phyloP scores from a whole-genome alignment of 371 early-diverging fungal genomes.

The Mucor plumbeus region DNA sequence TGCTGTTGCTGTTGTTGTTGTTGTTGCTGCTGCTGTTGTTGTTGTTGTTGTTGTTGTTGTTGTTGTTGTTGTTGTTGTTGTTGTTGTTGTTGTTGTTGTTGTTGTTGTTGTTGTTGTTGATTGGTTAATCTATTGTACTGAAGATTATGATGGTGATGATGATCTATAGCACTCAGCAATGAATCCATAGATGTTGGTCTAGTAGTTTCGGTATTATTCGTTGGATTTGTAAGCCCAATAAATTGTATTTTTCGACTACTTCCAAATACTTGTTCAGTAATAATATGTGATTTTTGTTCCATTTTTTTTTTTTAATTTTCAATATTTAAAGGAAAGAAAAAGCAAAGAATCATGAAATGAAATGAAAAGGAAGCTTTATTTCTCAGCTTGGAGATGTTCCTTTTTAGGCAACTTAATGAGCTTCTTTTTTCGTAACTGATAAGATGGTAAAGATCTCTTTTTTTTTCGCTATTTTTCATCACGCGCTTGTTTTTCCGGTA shows the following conservation, averaged over 20 bases:
- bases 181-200: slow-evolving; percentile 22
- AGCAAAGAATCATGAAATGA: slow-evolving; percentile 17
- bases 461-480: slow-evolving; percentile 18
- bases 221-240: slow-evolving; percentile 32
- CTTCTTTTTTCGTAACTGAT: slow-evolving; percentile 13
- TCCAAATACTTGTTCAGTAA: slow-evolving; percentile 50
- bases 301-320: slow-evolving; percentile 6
- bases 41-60: too few relatives aligned
- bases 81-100: too few relatives aligned
- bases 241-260: slow-evolving; percentile 49
- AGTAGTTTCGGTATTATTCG: background rate
- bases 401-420: slow-evolving; percentile 3
- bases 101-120: background rate
- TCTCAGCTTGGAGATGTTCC: slow-evolving; percentile 1
- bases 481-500: slow-evolving; percentile 24
- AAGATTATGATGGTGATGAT: background rate
- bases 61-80: too few relatives aligned
- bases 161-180: slow-evolving; percentile 30
- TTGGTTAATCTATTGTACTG: background rate
- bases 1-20: too few relatives aligned
- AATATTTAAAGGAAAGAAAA: slow-evolving; percentile 17
- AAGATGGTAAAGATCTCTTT: slow-evolving; percentile 21
- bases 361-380: slow-evolving; percentile 9
- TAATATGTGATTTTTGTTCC: slow-evolving; percentile 42
- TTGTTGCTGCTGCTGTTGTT: too few relatives aligned